Conservation (phyloP, 2,329 filamentous ascomycete genomes). For the Aspergillus tamarii region DNA sequence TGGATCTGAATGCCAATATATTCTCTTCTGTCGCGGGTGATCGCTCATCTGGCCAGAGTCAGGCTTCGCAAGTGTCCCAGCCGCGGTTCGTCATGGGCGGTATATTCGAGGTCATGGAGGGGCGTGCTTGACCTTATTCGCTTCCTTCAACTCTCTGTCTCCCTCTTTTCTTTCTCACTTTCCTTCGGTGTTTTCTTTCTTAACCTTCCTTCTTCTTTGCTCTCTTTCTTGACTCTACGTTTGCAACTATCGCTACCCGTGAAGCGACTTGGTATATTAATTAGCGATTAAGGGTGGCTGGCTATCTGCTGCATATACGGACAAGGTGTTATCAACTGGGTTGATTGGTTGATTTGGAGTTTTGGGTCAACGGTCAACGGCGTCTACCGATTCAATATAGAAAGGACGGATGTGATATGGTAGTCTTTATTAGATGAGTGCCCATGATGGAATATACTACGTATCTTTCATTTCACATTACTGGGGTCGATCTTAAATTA, state of each 20-base stretch:
- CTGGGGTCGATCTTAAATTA: neutral
- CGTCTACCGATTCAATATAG: neutral
- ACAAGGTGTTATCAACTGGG: slow-evolving; percentile 1
- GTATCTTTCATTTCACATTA: neutral
- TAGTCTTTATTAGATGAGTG: neutral
- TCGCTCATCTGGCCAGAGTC: slow-evolving; percentile 12
- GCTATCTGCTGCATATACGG: neutral
- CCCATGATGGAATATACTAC: slow-evolving; percentile 8
- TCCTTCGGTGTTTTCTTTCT: slow-evolving; percentile 8
- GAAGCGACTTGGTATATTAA: neutral
- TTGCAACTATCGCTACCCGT: neutral
- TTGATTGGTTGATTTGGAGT: slow-evolving; percentile 1
- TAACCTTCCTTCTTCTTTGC: neutral
- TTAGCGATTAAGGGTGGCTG: neutral
- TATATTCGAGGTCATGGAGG: slow-evolving; percentile 53
- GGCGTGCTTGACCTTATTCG: slow-evolving; percentile 31
- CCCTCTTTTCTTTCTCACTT: slow-evolving; percentile 2
- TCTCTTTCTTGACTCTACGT: neutral
- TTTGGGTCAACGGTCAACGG: slow-evolving; percentile 1
- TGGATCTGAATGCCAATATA: slow-evolving; percentile 27
- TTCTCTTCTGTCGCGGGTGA: slow-evolving; percentile 15
- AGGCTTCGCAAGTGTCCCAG: slow-evolving; percentile 21
- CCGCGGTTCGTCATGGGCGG: slow-evolving; percentile 50
- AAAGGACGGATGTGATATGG: neutral
- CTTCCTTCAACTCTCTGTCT: slow-evolving; percentile 9